Conservation (phyloP, 1,284 basidiomycete genomes). For the Nidula niveotomentosa region DNA sequence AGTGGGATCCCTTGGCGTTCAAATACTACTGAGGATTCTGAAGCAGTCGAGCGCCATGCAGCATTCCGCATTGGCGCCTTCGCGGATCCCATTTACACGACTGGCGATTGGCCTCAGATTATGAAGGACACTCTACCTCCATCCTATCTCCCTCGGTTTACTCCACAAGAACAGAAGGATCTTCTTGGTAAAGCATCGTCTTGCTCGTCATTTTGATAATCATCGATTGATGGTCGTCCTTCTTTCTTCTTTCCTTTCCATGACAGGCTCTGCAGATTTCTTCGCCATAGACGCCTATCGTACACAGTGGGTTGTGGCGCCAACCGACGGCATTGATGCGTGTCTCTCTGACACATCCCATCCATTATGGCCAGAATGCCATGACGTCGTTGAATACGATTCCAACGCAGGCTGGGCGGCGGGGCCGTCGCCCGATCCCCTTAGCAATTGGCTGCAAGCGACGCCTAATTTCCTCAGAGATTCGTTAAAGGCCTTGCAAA, state of each 20-base stretch:
- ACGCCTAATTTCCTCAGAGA: slow-evolving; percentile 38
- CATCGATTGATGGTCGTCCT: background rate
- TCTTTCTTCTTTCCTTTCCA: background rate
- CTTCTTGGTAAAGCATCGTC: slow-evolving; percentile 26
- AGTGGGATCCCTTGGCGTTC: slow-evolving; percentile 44
- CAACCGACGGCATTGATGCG: slow-evolving; percentile 34
- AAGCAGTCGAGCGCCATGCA: slow-evolving; percentile 43
- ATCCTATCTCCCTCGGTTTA: slow-evolving; percentile 42
- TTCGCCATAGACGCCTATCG: slow-evolving; percentile 47
- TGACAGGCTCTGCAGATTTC: slow-evolving; percentile 43
- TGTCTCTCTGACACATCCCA: slow-evolving; percentile 38
- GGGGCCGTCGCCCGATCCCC: slow-evolving; percentile 38
- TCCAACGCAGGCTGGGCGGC: slow-evolving; percentile 41
- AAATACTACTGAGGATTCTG: slow-evolving; percentile 39
- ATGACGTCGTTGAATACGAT: slow-evolving; percentile 33
- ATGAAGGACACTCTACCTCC: slow-evolving; percentile 43
- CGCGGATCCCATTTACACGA: slow-evolving; percentile 41
- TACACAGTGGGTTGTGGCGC: slow-evolving; percentile 36
- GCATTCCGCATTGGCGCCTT: slow-evolving; percentile 46
- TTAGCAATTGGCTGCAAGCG: slow-evolving; percentile 39
- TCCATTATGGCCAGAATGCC: slow-evolving; percentile 44
- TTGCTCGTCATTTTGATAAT: no score
- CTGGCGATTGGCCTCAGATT: slow-evolving; percentile 46
- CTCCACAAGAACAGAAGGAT: slow-evolving; percentile 37
- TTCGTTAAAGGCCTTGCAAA: slow-evolving; percentile 32